A percentile compares a stretch with the other conserved stretches of the same genome.
These are phyloP conservation scores for Phialemonium atrogriseum DNA, from an alignment of 2,329 filamentous ascomycete species.

Conservation along the genomic window DNA sequence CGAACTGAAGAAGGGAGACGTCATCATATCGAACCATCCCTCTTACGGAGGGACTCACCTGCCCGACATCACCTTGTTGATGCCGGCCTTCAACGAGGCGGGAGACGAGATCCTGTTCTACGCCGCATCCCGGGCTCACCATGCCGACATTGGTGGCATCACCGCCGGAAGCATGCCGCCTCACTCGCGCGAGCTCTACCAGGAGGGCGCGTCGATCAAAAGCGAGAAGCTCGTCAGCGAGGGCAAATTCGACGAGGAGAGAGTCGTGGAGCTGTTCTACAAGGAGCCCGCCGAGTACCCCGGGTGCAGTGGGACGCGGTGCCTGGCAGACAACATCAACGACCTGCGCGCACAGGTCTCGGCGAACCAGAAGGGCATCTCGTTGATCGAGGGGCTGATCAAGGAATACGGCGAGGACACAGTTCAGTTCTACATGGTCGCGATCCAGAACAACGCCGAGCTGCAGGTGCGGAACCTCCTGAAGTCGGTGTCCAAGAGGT, in stretches of 20 bases:
- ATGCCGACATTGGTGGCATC: conserved; percentile 79
- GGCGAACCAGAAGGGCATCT: conserved; percentile 79
- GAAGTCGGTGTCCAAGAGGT: conserved; percentile 60
- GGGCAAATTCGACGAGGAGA: conserved; percentile 69
- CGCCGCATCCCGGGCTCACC: conserved; percentile 71
- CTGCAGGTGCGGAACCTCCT: conserved; percentile 65
- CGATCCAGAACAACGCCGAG: conserved; percentile 75
- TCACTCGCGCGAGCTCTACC: conserved; percentile 55
- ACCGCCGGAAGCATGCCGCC: conserved; percentile 78
- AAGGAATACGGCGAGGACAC: conserved; percentile 69
- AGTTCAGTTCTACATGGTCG: conserved; percentile 77
- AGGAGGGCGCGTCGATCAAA: conserved; percentile 58
- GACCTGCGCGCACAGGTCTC: conserved; percentile 83
- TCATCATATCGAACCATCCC: conserved; percentile 77
- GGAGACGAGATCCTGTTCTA: conserved; percentile 73
- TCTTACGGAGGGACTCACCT: conserved; percentile 79
- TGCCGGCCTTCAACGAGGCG: conserved; percentile 60
- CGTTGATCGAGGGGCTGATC: conserved; percentile 65
- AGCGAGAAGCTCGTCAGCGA: conserved; percentile 66
- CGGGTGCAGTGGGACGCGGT: conserved; percentile 71
- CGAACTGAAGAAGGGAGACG: conserved; percentile 69
- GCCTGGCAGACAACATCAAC: conserved; percentile 74
- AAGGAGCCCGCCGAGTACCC: conserved; percentile 66
- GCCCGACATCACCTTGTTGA: conserved; percentile 75
- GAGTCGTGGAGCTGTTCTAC: conserved; percentile 63